Evolutionary conservation across 208 protist genomes (phyloP).

Genomic region (Novymonas esmeraldas): DNA sequence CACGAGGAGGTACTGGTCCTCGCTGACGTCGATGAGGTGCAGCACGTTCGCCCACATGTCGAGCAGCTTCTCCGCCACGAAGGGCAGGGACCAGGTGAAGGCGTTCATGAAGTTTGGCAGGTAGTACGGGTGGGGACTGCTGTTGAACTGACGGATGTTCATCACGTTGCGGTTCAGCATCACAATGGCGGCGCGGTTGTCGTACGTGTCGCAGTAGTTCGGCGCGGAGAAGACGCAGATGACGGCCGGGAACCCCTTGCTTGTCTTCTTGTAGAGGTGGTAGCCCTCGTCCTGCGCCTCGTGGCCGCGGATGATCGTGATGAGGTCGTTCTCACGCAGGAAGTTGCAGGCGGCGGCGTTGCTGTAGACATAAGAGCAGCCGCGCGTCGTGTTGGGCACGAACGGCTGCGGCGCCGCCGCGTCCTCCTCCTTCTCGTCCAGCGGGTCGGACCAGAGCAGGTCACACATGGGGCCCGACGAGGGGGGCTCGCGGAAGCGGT

Average conservation of each 20-base stretch:
- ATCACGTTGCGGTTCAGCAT: constrained; percentile 95
- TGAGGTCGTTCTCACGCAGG: constrained; percentile 93
- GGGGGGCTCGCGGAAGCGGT: constrained; percentile 95
- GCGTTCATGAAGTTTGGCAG: constrained; percentile 98
- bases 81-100: constrained; percentile 97
- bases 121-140: constrained; percentile 96
- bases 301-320: constrained; percentile 97
- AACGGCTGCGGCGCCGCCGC: constrained; percentile 44
- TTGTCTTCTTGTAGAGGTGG: constrained; percentile 92
- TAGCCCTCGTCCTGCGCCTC: constrained; percentile 95
- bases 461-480: constrained; percentile 93
- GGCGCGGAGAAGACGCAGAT: constrained; percentile 98
- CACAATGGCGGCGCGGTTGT: constrained; percentile 96
- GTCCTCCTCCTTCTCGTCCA: constrained; percentile 83
- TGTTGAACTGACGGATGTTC: constrained; percentile 98
- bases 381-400: constrained; percentile 75
- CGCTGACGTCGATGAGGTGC: constrained; percentile 71
- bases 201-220: constrained; percentile 98
- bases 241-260: constrained; percentile 94
- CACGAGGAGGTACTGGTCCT: constrained; percentile 35
- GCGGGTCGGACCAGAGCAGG: constrained; percentile 96
- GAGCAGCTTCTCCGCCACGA: constrained; percentile 95
- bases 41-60: constrained; percentile 90
- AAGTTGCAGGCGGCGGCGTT: constrained; percentile 91
- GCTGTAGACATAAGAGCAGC: constrained; percentile 90